These are phyloP conservation scores for Linum tenue DNA, from an alignment of 345 rosid species.

Conservation along the genomic window DNA sequence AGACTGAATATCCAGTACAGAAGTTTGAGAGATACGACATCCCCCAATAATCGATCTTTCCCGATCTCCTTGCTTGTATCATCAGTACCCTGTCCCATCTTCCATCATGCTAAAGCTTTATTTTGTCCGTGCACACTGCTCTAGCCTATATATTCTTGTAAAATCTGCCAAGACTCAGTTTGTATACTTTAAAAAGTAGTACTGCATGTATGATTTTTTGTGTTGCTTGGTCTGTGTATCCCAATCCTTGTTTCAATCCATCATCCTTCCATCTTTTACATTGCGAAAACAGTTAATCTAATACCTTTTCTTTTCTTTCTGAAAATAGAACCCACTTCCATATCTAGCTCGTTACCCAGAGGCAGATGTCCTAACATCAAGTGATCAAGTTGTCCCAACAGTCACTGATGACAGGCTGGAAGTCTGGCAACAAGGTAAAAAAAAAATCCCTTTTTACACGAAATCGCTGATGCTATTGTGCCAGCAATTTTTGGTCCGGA, in stretches of 20 bases:
- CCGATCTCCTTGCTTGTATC: not conserved
- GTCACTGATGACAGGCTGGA: constrained; percentile 91
- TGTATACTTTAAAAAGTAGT: not conserved
- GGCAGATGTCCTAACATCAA: constrained; percentile 94
- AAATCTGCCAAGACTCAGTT: not conserved
- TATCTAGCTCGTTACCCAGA: constrained; percentile 89
- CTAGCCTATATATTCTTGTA: not conserved
- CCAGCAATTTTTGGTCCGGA: no score
- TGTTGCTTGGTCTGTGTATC: not conserved
- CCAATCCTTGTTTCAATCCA: not conserved
- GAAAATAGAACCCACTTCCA: constrained; percentile 80
- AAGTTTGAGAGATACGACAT: not conserved
- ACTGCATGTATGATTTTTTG: not conserved
- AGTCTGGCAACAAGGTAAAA: constrained; percentile 85
- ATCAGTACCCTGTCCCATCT: not conserved
- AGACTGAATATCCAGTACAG: not conserved
- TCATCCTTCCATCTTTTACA: not conserved
- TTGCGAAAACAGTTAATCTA: constrained; percentile 9
- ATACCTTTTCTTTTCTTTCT: constrained; percentile 14
- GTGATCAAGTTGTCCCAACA: constrained; percentile 90
- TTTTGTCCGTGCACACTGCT: not conserved
- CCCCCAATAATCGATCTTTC: no score
- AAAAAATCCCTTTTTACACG: no score
- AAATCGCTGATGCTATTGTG: no score
- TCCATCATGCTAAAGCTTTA: not conserved